Evolutionary conservation across 1,139 yeast genomes (phyloP).

Genomic region (Geotrichum histeridarum): DNA sequence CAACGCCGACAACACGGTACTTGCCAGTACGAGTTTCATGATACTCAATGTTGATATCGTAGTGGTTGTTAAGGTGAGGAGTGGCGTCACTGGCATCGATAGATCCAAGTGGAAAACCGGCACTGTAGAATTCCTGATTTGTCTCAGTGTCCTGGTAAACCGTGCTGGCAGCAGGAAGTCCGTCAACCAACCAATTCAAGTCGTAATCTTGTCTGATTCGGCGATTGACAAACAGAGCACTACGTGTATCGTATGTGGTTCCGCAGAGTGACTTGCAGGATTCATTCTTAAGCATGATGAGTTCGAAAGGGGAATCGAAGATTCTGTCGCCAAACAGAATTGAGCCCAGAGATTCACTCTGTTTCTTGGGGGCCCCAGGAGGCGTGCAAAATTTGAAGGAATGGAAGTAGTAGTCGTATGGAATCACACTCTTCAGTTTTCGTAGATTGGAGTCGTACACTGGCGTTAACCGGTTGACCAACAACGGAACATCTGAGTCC

Average conservation of each 20-base stretch:
- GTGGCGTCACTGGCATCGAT: constrained; percentile 29
- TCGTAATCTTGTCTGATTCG: constrained; percentile 76
- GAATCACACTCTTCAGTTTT: constrained; percentile 26
- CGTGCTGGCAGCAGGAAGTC: constrained; percentile 84
- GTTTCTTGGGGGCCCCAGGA: constrained; percentile 54
- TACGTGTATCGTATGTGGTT: constrained; percentile 53
- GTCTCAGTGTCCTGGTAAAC: constrained; percentile 45
- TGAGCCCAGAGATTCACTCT: constrained; percentile 87
- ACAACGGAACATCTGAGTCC: constrained; percentile 67
- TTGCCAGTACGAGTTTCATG: constrained; percentile 61
- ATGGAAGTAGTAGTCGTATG: constrained; percentile 21
- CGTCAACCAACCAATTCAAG: constrained; percentile 92
- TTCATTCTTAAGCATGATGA: constrained; percentile 69
- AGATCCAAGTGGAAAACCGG: constrained; percentile 75
- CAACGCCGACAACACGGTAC: constrained; percentile 86
- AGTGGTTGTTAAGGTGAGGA: constrained; percentile 73
- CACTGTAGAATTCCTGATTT: constrained; percentile 51
- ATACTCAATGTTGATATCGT: constrained; percentile 71
- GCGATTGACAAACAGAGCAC: constrained; percentile 68
- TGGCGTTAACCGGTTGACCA: constrained; percentile 89
- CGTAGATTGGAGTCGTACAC: constrained; percentile 44
- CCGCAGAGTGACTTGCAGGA: constrained; percentile 64
- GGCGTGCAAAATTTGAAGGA: constrained; percentile 79
- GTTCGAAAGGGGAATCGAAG: constrained; percentile 81
- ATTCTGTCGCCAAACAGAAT: constrained; percentile 93